Conservation (phyloP, 1,284 basidiomycete genomes). For the Gomphus bonarii region DNA sequence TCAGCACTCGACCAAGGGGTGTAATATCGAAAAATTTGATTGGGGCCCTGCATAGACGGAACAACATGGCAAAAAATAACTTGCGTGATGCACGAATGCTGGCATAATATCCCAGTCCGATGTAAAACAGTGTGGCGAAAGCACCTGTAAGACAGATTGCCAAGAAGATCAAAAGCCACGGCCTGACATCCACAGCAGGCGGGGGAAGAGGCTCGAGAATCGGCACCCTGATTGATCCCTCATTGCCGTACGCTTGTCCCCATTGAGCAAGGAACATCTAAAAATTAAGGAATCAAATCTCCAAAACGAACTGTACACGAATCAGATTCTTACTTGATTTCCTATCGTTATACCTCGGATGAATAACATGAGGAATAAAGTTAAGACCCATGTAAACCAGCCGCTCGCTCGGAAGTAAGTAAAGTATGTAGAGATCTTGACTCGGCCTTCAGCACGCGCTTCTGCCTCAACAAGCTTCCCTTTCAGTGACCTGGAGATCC, state of each 20-base stretch:
- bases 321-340: conserved; percentile 36
- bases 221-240: conserved; percentile 19
- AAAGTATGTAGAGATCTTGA: conserved; percentile 41
- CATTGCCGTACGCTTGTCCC: conserved; percentile 50
- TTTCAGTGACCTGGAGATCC: conserved; percentile 11
- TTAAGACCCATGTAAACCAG: conserved; percentile 41
- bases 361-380: conserved; percentile 41
- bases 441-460: conserved; percentile 52
- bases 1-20: conserved; percentile 64
- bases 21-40: conserved; percentile 61
- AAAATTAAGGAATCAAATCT: background rate
- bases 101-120: conserved; percentile 55
- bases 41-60: conserved; percentile 46
- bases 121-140: conserved; percentile 40
- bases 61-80: conserved; percentile 44
- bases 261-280: conserved; percentile 55
- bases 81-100: conserved; percentile 54
- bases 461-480: conserved; percentile 58
- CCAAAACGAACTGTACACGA: background rate
- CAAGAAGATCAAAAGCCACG: conserved; percentile 58
- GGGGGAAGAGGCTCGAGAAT: conserved; percentile 43
- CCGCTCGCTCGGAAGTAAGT: conserved; percentile 43
- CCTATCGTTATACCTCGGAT: conserved; percentile 46
- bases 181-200: conserved; percentile 45
- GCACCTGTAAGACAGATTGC: conserved; percentile 49